Evolutionary conservation across 495 filamentous ascomycete genomes (phyloP).

Genomic region (Thermochaetoides thermophila): DNA sequence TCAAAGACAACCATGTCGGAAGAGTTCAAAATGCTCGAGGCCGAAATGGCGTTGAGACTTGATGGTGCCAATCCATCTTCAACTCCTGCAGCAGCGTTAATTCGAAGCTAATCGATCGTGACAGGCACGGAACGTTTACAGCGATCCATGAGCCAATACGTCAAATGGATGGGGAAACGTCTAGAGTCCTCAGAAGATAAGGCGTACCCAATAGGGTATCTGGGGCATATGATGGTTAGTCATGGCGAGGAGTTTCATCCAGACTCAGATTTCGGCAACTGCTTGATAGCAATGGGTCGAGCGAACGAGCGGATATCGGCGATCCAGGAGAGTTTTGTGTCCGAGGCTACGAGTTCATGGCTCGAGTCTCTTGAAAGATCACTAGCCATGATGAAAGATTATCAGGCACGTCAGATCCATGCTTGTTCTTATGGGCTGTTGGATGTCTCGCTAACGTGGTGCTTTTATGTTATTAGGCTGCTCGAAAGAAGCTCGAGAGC

Average conservation of each 20-base stretch:
- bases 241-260: constrained; percentile 91
- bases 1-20: constrained; percentile 78
- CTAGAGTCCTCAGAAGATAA: constrained; percentile 72
- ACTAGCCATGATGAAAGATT: constrained; percentile 92
- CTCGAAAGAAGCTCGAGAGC: constrained; percentile 89
- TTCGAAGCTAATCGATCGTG: too few relatives aligned
- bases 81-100: too few relatives aligned
- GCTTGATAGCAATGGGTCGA: constrained; percentile 65
- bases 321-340: constrained; percentile 72
- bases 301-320: constrained; percentile 80
- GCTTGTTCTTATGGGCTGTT: background rate
- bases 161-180: constrained; percentile 82
- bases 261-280: constrained; percentile 86
- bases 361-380: constrained; percentile 82
- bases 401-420: constrained; percentile 42
- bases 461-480: constrained; percentile 33
- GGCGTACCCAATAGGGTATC: constrained; percentile 57
- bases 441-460: background rate
- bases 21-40: constrained; percentile 84
- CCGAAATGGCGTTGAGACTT: constrained; percentile 82
- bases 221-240: constrained; percentile 76
- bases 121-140: constrained; percentile 90
- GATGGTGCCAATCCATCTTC: too few relatives aligned
- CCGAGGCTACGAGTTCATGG: constrained; percentile 74
- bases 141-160: constrained; percentile 71